Conservation (phyloP, 106 monocot genomes). For the Agapanthus africanus region DNA sequence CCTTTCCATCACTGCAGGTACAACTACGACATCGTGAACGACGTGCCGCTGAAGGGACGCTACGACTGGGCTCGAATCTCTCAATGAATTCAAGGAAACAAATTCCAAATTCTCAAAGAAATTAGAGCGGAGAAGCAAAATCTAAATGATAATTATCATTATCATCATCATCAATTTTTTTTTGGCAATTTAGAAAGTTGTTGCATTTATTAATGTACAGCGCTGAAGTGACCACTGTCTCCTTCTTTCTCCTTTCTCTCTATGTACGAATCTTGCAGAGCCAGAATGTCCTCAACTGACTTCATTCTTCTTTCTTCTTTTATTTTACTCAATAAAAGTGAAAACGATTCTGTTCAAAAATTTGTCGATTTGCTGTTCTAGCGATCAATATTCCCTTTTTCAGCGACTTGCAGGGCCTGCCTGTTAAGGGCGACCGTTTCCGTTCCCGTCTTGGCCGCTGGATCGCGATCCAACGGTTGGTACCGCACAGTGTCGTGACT, state of each 20-base stretch:
- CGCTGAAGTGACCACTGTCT: conserved; percentile 1
- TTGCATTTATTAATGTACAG: conserved; percentile 6
- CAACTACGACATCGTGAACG: conserved; percentile 65
- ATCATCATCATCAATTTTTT: neutral
- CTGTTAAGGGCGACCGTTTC: too few relatives aligned
- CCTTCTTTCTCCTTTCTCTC: neutral
- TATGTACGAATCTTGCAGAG: neutral
- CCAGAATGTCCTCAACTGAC: neutral
- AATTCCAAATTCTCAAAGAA: neutral
- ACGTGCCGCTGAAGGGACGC: conserved; percentile 58
- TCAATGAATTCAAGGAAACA: conserved; percentile 3
- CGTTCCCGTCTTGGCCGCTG: too few relatives aligned
- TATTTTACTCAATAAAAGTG: too few relatives aligned
- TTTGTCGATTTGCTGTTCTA: too few relatives aligned
- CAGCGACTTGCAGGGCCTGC: too few relatives aligned
- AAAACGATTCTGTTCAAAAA: too few relatives aligned
- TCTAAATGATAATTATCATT: neutral
- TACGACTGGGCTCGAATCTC: conserved; percentile 60
- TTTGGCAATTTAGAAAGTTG: neutral
- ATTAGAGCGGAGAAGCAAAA: neutral
- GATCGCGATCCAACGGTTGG: too few relatives aligned
- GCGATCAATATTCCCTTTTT: too few relatives aligned
- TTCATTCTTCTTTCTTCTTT: too few relatives aligned
- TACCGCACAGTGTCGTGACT: too few relatives aligned
- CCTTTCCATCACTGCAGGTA: conserved; percentile 38